Base-by-base conservation (phyloP, 1,284 basidiomycete species). In the Moesziomyces parantarcticus region DNA sequence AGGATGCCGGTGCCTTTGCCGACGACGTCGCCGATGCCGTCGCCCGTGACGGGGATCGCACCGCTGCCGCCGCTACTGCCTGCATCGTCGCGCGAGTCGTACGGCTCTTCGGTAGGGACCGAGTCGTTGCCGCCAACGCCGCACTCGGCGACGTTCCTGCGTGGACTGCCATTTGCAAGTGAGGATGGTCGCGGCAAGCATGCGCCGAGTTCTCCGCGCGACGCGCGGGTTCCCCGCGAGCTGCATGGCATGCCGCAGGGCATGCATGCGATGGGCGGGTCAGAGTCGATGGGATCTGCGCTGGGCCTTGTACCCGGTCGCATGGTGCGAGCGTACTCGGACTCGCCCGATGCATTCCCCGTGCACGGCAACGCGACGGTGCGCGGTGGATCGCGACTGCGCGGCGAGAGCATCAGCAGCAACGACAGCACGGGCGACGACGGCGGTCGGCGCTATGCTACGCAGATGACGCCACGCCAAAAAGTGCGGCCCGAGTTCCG, bases 91-190 rank as follows among this genome's bases (percentile, higher is more conserved):
- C 66, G 67, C 22, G 72, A 58, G 18, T 70, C 66, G n/a, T 75
- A 41, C 42, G 66, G 66, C 18, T 60, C 54, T 14, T 65, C 61
- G 5, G 53, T 58, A 3, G 59, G 56, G 16, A 59, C 56, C 34
- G 65, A 74, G 32, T 69, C 65, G 22, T 52, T 66, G 16, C 72
- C 72, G 1, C 62, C 58, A 4, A 75, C 72, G 1, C 72, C 72
- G 14, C 36, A 52, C 20, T 75, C 72, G 21, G 63, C 62, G 3
- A 75, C 66, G 2, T 75, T 63, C 47, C 8, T 63, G 23, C 65
- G 70, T 10, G 42, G 55, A 3, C 43, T 72, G 23, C 68, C 68
- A 2, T 18, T 46, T 9, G 39, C 20, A 2, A 11, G 32, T 20
- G 44, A 26, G 3, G 58, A 66, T 5, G 63, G 56, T 20, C 48